phyloP scores from a whole-genome alignment of 1,139 yeast genomes.

The Saccharomyces pastorianus region DNA sequence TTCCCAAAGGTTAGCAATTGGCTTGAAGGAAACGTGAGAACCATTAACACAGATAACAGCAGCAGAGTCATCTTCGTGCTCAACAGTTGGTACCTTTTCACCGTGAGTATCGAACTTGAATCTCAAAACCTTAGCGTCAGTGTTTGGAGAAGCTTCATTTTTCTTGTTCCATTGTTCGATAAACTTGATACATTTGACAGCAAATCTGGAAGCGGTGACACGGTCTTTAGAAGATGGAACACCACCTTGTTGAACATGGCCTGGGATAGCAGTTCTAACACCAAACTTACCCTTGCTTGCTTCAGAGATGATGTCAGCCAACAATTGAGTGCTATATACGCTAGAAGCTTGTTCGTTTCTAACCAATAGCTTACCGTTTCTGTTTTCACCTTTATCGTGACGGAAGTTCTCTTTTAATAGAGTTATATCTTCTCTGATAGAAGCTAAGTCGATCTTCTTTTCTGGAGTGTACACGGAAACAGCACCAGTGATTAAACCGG shows the following conservation, averaged over 20 bases:
- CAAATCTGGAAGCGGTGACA: slow-evolving; percentile 83
- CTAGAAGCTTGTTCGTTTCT: slow-evolving; percentile 81
- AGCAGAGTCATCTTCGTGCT: slow-evolving; percentile 39
- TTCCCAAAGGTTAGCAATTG: slow-evolving; percentile 47
- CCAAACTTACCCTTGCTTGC: slow-evolving; percentile 74
- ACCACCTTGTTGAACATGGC: slow-evolving; percentile 97
- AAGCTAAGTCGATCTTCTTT: slow-evolving; percentile 49
- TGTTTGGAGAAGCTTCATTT: slow-evolving; percentile 30
- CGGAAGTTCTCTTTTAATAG: slow-evolving; percentile 50
- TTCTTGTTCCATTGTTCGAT: slow-evolving; percentile 50
- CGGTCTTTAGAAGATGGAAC: slow-evolving; percentile 93
- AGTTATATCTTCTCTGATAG: slow-evolving; percentile 54
- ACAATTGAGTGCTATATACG: slow-evolving; percentile 70
- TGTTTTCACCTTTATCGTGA: slow-evolving; percentile 52
- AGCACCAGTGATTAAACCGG: slow-evolving; percentile 65
- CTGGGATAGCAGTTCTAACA: slow-evolving; percentile 93
- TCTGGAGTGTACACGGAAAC: slow-evolving; percentile 73
- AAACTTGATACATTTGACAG: slow-evolving; percentile 80
- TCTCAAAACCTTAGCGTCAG: slow-evolving; percentile 33
- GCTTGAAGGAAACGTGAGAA: slow-evolving; percentile 49
- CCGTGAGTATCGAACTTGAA: slow-evolving; percentile 36
- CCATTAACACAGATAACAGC: slow-evolving; percentile 68
- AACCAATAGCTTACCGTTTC: slow-evolving; percentile 74
- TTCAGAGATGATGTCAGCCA: slow-evolving; percentile 75
- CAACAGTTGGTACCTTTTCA: slow-evolving; percentile 34